Percentiles rank a stretch among this genome's conserved stretches.
phyloP scores from a whole-genome alignment of 73 alveolate genomes.

The Uronychia setigera region DNA sequence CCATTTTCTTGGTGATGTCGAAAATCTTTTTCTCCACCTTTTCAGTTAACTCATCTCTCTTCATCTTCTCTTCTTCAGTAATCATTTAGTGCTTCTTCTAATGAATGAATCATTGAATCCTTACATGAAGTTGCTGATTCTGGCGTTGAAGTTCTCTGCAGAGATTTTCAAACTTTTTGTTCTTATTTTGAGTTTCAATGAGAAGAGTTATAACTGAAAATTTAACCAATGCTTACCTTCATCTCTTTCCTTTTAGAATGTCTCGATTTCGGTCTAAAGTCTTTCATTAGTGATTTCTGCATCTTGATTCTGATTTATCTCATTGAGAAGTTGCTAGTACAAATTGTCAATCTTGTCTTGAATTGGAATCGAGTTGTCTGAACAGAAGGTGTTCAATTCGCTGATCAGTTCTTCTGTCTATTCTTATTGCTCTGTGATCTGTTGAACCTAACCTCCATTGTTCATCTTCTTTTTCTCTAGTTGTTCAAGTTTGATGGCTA shows the following conservation, averaged over 20 bases:
- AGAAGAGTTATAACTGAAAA: neutral
- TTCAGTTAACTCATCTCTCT: neutral
- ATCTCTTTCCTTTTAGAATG: neutral
- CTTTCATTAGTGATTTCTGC: neutral
- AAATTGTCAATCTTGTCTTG: neutral
- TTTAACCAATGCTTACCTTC: neutral
- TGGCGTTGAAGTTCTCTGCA: neutral
- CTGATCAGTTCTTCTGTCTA: neutral
- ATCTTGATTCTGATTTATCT: neutral
- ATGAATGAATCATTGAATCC: neutral
- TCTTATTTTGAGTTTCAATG: neutral
- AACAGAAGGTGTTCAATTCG: neutral
- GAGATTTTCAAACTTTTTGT: neutral
- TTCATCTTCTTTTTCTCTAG: neutral
- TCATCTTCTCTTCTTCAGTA: neutral
- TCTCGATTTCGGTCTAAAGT: neutral
- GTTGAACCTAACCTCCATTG: neutral
- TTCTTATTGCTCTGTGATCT: neutral
- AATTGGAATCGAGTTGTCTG: neutral
- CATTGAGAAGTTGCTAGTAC: neutral
- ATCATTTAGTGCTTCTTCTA: neutral
- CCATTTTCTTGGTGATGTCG: neutral
- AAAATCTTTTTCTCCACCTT: neutral
- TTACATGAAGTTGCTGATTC: neutral
- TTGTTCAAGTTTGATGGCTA: neutral